phyloP scores from a whole-genome alignment of 139 green algal genomes.

The Ettlia oleoabundans region DNA sequence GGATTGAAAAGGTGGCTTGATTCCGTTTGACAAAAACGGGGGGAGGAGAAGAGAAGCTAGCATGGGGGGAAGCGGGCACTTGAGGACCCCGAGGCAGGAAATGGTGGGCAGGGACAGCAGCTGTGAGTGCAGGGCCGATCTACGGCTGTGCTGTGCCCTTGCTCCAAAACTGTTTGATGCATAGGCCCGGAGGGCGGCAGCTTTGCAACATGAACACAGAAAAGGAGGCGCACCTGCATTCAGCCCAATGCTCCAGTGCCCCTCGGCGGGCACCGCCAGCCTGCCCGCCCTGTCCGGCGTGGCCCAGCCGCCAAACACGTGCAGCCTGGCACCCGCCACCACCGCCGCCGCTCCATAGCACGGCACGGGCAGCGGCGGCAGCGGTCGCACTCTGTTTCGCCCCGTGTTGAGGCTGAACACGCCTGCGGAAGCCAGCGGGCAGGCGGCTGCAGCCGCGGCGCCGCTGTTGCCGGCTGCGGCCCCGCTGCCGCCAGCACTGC shows the following conservation, averaged over 20 bases:
- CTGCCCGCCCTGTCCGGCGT: neutral
- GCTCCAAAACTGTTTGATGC: no score
- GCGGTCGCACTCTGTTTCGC: neutral
- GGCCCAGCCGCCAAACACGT: constrained; percentile 14
- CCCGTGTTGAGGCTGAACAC: constrained; percentile 7
- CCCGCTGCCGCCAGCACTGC: neutral
- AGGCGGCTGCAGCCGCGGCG: neutral
- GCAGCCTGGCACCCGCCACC: constrained; percentile 14
- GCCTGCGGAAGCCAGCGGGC: constrained; percentile 9
- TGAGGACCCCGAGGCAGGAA: no score
- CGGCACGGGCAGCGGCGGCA: constrained; percentile 5
- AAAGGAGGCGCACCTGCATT: neutral
- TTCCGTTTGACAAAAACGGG: no score
- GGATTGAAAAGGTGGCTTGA: no score
- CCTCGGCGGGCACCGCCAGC: neutral
- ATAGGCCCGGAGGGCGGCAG: neutral
- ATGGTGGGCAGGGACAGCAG: no score
- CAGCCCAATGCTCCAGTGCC: constrained; percentile 30
- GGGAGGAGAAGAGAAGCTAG: no score
- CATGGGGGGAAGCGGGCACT: no score
- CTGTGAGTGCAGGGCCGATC: no score
- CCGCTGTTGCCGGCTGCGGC: neutral
- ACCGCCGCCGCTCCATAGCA: neutral
- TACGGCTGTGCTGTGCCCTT: no score
- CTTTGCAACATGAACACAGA: no score